Conservation (phyloP, 768 basidiomycete species). For the Termitomyces sp. region DNA sequence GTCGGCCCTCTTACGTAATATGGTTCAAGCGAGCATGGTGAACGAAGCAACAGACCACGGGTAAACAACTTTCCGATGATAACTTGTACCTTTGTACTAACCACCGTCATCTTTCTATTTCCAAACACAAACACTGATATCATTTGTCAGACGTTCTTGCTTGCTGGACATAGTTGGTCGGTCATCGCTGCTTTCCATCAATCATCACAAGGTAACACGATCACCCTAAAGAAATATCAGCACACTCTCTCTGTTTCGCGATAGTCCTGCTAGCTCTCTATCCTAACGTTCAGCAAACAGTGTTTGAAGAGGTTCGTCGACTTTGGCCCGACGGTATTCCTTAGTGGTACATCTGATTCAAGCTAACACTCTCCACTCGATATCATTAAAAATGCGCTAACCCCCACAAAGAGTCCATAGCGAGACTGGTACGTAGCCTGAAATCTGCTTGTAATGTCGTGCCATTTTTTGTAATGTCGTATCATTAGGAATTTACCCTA, state of each 20-base stretch:
- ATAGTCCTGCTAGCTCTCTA: slow-evolving; percentile 45
- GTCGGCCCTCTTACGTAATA: slow-evolving; percentile 39
- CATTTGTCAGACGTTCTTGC: slow-evolving; percentile 34
- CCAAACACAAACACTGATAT: background rate
- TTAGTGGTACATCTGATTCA: slow-evolving; percentile 25
- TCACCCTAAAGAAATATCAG: slow-evolving; percentile 38
- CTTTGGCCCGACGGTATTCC: slow-evolving; percentile 37
- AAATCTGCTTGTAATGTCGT: background rate
- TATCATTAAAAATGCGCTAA: background rate
- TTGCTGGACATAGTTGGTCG: slow-evolving; percentile 46
- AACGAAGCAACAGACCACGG: slow-evolving; percentile 24
- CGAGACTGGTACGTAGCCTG: slow-evolving; percentile 28
- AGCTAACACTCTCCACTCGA: background rate
- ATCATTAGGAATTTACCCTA: slow-evolving; percentile 35
- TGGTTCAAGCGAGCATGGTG: slow-evolving; percentile 46
- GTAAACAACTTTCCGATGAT: slow-evolving; percentile 35
- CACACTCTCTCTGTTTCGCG: slow-evolving; percentile 42
- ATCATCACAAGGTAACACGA: background rate
- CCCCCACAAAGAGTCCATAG: slow-evolving; percentile 35
- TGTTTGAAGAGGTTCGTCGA: slow-evolving; percentile 36
- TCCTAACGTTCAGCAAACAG: slow-evolving; percentile 44
- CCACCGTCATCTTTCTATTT: slow-evolving; percentile 11
- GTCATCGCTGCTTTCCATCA: background rate
- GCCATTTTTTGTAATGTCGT: background rate
- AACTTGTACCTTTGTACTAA: slow-evolving; percentile 43